Evolutionary conservation across 441 rosid genomes (phyloP), one percentile per base, ranked within the genome.

Genomic region (Geranium incanum): DNA sequence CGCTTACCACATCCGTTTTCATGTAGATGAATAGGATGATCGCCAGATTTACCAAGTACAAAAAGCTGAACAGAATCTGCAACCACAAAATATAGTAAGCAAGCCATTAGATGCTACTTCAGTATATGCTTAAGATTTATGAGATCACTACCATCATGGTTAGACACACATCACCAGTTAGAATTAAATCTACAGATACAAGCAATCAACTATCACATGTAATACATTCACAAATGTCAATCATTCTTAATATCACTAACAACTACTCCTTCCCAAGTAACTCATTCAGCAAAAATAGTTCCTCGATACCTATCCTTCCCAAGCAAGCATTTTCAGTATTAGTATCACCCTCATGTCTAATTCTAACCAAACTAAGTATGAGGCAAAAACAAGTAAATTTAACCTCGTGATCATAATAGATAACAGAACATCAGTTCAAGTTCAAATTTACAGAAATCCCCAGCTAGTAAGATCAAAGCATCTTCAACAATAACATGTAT

Each of bases 11-110:
- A 72, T 88, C 85, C 39, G 95, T 85, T 83, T 87, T 90, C 73
- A 85, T 80, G 33, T 90, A 94, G 73, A 94, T 79, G 79, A 79
- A 85, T 33, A 94, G 80, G 83, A 92, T 70, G 75, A 92, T 83
- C 13, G 79, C 86, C 77, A 94, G 84, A 78, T 92, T 94, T 71
- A 83, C 72, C 67, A 87, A 76, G 86, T 94, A 90, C 74, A 94
- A 83, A 76, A 85, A 11, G 70, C 90, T 93, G 79, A 94, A 90
- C 77, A 89, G 78, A 57, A 92, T 86, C 98, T 91, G 96, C 87
- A 79, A 71, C 41, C 76, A 69, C 71, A 39, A 77, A 63, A 68
- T 55, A 48, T 55, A 48, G 28, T 66, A 62, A 3, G 55, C 71
- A 41, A 16, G 38, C 23, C 19, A 64, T 71, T 33, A 65, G 74